Evolutionary conservation across 2,329 filamentous ascomycete genomes (phyloP).

Genomic region (Ceratocystis albifundus): DNA sequence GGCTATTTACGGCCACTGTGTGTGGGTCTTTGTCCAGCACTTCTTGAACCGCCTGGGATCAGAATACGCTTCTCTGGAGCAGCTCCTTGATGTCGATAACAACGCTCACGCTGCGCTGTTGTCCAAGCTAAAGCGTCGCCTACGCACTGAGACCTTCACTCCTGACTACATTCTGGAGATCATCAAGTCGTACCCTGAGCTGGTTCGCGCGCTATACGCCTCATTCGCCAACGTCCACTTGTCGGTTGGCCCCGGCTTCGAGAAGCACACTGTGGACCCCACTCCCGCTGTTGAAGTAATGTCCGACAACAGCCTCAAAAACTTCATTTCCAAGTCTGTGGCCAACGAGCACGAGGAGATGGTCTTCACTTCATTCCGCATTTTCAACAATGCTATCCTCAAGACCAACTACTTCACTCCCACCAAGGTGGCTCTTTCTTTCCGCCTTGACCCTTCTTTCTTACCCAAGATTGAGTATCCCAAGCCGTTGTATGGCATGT

Average conservation of each 20-base stretch:
- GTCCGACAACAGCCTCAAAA: constrained; percentile 60
- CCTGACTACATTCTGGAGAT: constrained; percentile 97
- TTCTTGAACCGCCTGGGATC: constrained; percentile 91
- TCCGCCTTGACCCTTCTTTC: constrained; percentile 82
- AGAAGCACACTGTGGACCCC: constrained; percentile 39
- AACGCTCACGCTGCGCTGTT: constrained; percentile 77
- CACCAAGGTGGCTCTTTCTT: constrained; percentile 94
- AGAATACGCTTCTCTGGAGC: constrained; percentile 78
- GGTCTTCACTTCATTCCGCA: constrained; percentile 92
- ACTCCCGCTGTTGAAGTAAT: constrained; percentile 56
- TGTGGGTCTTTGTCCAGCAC: constrained; percentile 95
- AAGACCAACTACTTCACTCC: constrained; percentile 98
- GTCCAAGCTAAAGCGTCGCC: constrained; percentile 85
- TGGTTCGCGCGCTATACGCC: constrained; percentile 80
- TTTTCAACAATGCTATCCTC: constrained; percentile 85
- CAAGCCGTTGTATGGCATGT: constrained; percentile 92
- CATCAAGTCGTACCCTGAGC: constrained; percentile 75
- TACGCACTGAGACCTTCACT: constrained; percentile 94
- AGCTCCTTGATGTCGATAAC: constrained; percentile 69
- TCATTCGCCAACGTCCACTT: constrained; percentile 84
- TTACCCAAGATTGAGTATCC: constrained; percentile 86
- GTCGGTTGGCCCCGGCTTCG: constrained; percentile 40
- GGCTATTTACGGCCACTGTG: constrained; percentile 92
- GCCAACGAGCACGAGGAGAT: constrained; percentile 92
- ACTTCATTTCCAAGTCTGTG: constrained; percentile 63